Conservation (phyloP, 2,329 filamentous ascomycete genomes). For the Pseudogymnoascus pannorum region DNA sequence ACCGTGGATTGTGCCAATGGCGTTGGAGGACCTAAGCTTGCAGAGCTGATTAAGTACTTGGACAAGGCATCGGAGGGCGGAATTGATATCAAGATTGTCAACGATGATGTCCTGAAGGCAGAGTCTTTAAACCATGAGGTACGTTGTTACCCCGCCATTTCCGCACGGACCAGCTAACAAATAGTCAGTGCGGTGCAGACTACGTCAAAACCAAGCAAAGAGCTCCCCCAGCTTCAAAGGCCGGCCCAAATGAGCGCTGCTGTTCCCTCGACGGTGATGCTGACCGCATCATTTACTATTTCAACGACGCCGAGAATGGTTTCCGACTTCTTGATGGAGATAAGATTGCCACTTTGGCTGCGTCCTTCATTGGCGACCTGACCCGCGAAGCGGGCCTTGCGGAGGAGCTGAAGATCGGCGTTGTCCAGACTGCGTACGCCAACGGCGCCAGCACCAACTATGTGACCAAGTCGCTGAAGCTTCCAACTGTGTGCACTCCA, state of each 20-base stretch:
- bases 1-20: conserved; percentile 95
- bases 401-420: conserved; percentile 78
- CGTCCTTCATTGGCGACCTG: conserved; percentile 87
- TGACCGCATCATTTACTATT: conserved; percentile 94
- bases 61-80: conserved; percentile 58
- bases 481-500: conserved; percentile 86
- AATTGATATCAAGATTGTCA: conserved; percentile 78
- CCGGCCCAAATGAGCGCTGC: conserved; percentile 67
- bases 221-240: conserved; percentile 75
- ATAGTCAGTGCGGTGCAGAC: conserved; percentile 77
- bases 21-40: conserved; percentile 85
- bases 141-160: conserved; percentile 28
- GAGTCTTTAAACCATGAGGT: conserved; percentile 85
- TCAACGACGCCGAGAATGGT: conserved; percentile 68
- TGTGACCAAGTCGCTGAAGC: conserved; percentile 76
- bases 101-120: conserved; percentile 86
- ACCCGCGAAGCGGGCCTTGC: conserved; percentile 71
- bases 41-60: conserved; percentile 77
- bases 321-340: conserved; percentile 96
- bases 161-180: not conserved
- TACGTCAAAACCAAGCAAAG: conserved; percentile 96
- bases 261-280: conserved; percentile 94
- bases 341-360: conserved; percentile 89
- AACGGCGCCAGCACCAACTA: conserved; percentile 93
- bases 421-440: conserved; percentile 96